Evolutionary conservation across 257 asterid genomes (phyloP), one percentile per base, ranked within the genome.

Genomic region (Eucommia ulmoides): DNA sequence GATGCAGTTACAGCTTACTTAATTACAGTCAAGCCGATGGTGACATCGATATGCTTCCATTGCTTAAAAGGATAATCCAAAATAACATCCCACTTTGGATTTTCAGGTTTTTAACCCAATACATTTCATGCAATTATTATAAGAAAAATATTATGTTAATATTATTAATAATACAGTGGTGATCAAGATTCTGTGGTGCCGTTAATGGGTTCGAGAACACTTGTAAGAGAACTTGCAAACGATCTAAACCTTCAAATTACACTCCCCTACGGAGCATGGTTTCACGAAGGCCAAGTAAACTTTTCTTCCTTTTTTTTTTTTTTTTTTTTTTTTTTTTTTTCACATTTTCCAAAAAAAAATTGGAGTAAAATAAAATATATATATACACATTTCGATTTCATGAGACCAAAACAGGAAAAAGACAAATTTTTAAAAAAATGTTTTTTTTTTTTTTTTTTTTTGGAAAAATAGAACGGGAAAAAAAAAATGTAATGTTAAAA

Each of bases 161-260:
- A 20, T 41, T 26, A 41, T 9, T 17, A 22, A 9, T 23, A 33
- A 8, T 24, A 50, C 58, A 87, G 97, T 54, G 97, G 97, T 18
- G 97, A 87, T 63, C 93, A 87, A 69, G 97, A 87, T 65, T 81
- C 97, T 0, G 84, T 83, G 44, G 75, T 83, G 20, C 97, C 97
- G 12, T 62, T 87, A 22, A 66, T 59, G 4, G 94, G 83, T 24
- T 74, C 83, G 20, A 73, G 94, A 26, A 61, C 60, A 20, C 53
- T 80, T 51, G 80, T 87, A 1, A 66, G 70, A 6, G 62, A 71
- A 26, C 64, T 83, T 38, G 97, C 97, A 0, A 60, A 65, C 7
- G 77, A 75, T 16, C 66, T 81, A 15, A 65, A 73, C 26, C 44
- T 87, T 53, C 67, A 69, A 54, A 71, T 71, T 12, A 74, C 88